These are phyloP conservation scores for Heritiera littoralis DNA, from an alignment of 345 rosid species.

Conservation along the genomic window DNA sequence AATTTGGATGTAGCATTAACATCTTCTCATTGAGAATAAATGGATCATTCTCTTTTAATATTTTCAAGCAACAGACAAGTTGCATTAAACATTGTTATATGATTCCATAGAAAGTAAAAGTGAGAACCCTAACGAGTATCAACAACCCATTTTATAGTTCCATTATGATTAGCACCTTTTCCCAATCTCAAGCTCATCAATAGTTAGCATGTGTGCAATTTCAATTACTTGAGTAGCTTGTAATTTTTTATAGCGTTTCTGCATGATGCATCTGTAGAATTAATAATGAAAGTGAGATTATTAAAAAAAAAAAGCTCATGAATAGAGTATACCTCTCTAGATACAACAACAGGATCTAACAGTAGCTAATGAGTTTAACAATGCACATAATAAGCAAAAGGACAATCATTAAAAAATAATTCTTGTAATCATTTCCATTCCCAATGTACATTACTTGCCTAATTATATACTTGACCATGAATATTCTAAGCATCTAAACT, in stretches of 20 bases:
- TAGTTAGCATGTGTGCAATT: not conserved
- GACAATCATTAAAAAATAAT: conserved; percentile 7
- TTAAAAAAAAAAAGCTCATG: not conserved
- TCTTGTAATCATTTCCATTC: conserved; percentile 12
- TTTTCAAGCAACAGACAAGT: not conserved
- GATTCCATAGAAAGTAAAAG: too few species aligned
- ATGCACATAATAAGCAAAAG: conserved; percentile 20
- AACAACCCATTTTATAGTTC: not conserved
- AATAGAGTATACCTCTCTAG: not conserved
- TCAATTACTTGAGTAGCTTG: not conserved
- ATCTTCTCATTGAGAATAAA: not conserved
- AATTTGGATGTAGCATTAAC: too few species aligned
- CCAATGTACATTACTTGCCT: not conserved
- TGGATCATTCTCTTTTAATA: not conserved
- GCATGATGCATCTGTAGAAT: not conserved
- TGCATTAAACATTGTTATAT: not conserved
- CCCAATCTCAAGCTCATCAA: not conserved
- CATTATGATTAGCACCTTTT: not conserved
- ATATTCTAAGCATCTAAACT: not conserved
- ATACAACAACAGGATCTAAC: not conserved
- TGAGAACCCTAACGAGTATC: too few species aligned
- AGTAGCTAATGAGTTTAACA: conserved; percentile 17
- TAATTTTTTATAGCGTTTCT: not conserved
- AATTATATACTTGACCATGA: conserved; percentile 12
- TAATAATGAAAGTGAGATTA: not conserved